Conservation (phyloP, 441 rosid genomes). For the Populus hybrid region DNA sequence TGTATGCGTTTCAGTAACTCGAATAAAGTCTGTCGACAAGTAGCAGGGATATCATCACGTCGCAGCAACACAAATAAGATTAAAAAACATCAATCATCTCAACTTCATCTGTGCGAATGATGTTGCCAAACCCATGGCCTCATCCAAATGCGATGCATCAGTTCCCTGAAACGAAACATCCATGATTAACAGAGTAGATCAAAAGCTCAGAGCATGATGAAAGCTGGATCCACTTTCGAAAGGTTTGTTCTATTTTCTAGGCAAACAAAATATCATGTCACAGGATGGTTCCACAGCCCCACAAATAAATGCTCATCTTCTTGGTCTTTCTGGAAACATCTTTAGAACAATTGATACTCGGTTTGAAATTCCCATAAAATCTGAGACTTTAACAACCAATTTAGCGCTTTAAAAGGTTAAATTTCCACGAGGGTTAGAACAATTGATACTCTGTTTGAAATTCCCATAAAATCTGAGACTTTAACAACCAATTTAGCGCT, state of each 20-base stretch:
- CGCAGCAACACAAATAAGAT: neutral
- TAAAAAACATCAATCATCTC: slow-evolving; percentile 27
- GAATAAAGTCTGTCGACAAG: neutral
- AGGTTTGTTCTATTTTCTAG: neutral
- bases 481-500: neutral
- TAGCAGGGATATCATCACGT: neutral
- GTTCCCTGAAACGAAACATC: slow-evolving; percentile 59
- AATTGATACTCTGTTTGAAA: neutral
- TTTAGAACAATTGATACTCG: neutral
- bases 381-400: neutral
- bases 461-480: neutral
- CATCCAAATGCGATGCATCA: slow-evolving; percentile 65
- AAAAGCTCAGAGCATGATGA: neutral
- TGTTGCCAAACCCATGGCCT: slow-evolving; percentile 68
- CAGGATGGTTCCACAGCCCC: neutral
- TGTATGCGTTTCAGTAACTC: neutral
- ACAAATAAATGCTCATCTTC: neutral
- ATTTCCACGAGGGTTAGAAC: neutral
- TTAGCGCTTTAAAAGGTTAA: neutral
- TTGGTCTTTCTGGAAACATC: neutral
- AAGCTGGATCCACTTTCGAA: neutral
- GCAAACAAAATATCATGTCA: neutral
- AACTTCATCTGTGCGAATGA: slow-evolving; percentile 76
- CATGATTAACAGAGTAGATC: neutral
- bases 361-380: neutral